phyloP scores from a whole-genome alignment of 768 basidiomycete species.

The Amanita thiersii region DNA sequence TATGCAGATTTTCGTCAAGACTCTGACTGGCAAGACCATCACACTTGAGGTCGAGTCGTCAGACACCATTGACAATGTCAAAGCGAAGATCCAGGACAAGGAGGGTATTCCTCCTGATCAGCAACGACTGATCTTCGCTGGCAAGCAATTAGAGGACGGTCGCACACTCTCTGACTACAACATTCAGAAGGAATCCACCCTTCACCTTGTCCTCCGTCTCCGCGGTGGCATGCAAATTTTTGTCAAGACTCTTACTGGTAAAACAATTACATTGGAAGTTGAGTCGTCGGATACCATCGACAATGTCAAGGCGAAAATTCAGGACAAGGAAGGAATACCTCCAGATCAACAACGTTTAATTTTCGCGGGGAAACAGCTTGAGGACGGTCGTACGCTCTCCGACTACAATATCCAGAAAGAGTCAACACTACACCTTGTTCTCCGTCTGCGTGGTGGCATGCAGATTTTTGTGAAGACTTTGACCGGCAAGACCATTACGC shows the following conservation, averaged over 20 bases:
- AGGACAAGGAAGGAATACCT: slow-evolving; percentile 76
- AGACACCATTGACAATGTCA: slow-evolving; percentile 71
- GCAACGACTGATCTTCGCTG: slow-evolving; percentile 74
- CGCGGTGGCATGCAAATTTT: slow-evolving; percentile 73
- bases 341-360: slow-evolving; percentile 95
- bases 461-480: slow-evolving; percentile 78
- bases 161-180: slow-evolving; percentile 65
- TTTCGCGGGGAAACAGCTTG: slow-evolving; percentile 93
- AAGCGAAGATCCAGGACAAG: slow-evolving; percentile 83
- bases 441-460: slow-evolving; percentile 90
- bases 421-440: slow-evolving; percentile 82
- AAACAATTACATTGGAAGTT: slow-evolving; percentile 84
- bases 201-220: slow-evolving; percentile 45
- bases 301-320: slow-evolving; percentile 78
- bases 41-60: slow-evolving; percentile 82
- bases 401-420: slow-evolving; percentile 96
- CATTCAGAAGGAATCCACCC: slow-evolving; percentile 58
- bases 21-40: slow-evolving; percentile 84
- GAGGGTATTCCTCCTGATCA: slow-evolving; percentile 78
- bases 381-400: slow-evolving; percentile 86
- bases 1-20: slow-evolving; percentile 89
- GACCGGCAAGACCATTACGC: slow-evolving; percentile 89
- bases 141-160: slow-evolving; percentile 81
- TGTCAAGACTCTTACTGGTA: slow-evolving; percentile 82
- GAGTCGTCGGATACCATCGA: slow-evolving; percentile 74